Base-by-base conservation (phyloP, 2,329 filamentous ascomycete species). In the Aspergillus novofumigatus region DNA sequence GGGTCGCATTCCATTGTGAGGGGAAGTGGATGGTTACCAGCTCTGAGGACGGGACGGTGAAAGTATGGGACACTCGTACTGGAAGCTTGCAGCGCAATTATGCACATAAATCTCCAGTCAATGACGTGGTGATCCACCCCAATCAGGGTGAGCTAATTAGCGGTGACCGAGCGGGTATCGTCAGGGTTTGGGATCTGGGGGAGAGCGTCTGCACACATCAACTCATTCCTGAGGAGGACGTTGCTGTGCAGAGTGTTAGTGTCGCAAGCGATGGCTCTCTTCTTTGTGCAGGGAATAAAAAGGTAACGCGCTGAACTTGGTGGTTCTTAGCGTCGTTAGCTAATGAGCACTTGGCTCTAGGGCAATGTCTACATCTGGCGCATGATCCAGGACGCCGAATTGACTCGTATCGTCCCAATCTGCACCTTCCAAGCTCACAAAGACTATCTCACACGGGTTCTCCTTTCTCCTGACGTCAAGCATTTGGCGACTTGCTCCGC, bases 21-120 rank as follows among this genome's bases (percentile, higher is more conserved):
- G 92, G 93, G 10, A 99, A 99, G 78, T 99, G 94, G 94, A 97
- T 99, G 90, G 94, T 97, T 20, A 99, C 94, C 9, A 95, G 90
- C 74, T 96, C 91, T 49, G 94, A 99, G 75, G 94, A 99, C 71
- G 91, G 92, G 67, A 96, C 91, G 0, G 92, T 97, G 70, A 96
- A 96, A 81, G 96, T 97, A 62, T 97, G 92, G 92, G 93, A 97
- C 73, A 96, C 92, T 4, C 82, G 92, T 49, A 90, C 84, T 11
- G 93, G 91, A 49, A 87, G 84, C 57, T 86, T 97, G 54, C 94
- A 99, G 77, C 86, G 94, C 54, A 96, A 93, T 76, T 99, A 99
- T 74, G 88, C 85, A 65, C 94, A 99, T 72, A 90, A 89, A 53
- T 88, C 86, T 35, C 87, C 94, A 0, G 94, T 93, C 53, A 99